Evolutionary conservation across 2,329 filamentous ascomycete species (phyloP).

Genomic region (Scortechinia acanthostroma): DNA sequence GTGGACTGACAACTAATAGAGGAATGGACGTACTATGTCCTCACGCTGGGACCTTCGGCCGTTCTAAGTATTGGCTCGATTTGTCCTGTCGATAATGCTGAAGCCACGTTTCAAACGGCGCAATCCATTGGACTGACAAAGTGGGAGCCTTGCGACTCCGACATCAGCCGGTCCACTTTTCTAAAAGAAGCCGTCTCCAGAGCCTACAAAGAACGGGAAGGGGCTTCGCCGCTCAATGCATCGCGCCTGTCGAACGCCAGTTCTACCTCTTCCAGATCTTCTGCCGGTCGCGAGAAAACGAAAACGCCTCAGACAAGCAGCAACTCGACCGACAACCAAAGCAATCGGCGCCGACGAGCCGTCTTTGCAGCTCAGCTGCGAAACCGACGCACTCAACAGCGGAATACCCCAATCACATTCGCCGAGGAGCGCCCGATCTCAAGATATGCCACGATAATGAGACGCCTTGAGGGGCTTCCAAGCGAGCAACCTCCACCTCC

Average conservation of each 20-base stretch:
- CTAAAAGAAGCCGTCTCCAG: constrained; percentile 52
- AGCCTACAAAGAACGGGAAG: constrained; percentile 44
- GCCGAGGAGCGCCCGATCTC: background rate
- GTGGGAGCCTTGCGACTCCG: constrained; percentile 39
- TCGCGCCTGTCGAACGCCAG: background rate
- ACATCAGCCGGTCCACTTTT: constrained; percentile 42
- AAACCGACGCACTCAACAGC: background rate
- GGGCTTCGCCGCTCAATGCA: constrained; percentile 13
- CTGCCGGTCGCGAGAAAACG: background rate
- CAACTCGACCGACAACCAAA: background rate
- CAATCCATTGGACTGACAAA: constrained; percentile 42
- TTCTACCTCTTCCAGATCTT: background rate
- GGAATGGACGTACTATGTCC: constrained; percentile 52
- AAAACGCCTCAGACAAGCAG: background rate
- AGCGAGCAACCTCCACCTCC: background rate
- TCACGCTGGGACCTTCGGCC: constrained; percentile 48
- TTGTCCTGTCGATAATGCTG: constrained; percentile 23
- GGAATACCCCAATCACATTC: background rate
- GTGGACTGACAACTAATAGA: too few relatives aligned
- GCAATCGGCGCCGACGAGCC: background rate
- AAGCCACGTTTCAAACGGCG: constrained; percentile 40
- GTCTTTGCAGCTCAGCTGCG: background rate
- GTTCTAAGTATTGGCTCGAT: constrained; percentile 39
- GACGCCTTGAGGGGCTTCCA: background rate
- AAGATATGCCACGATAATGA: background rate